Percentiles rank a stretch among this genome's conserved stretches.
Conservation (phyloP, 106 monocot species). For the Dendrobium huoshanense region DNA sequence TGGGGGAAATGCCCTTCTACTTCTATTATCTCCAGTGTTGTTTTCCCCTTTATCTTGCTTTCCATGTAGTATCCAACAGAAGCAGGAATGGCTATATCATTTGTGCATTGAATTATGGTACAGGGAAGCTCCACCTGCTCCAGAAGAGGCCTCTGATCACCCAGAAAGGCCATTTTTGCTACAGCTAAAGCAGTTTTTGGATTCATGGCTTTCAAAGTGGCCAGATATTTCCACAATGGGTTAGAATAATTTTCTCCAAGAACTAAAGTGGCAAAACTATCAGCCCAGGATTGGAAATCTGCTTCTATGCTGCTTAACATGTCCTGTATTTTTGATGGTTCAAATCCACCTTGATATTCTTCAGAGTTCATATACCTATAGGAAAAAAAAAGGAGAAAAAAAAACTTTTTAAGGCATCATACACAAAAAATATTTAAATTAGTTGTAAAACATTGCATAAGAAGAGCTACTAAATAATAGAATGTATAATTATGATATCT, state of each 20-base stretch:
- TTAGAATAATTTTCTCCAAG: neutral
- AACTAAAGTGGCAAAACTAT: neutral
- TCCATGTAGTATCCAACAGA: conserved; percentile 7
- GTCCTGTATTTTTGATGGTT: neutral
- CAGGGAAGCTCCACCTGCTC: conserved; percentile 9
- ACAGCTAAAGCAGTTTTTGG: conserved; percentile 8
- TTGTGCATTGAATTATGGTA: conserved; percentile 11
- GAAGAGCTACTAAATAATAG: no score
- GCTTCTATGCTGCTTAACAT: neutral
- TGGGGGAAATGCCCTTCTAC: conserved; percentile 11
- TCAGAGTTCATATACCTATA: conserved; percentile 11
- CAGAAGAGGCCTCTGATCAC: conserved; percentile 4
- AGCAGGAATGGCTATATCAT: conserved; percentile 1
- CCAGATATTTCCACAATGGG: neutral
- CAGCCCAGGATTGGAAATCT: conserved; percentile 7
- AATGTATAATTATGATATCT: no score
- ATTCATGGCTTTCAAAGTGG: conserved; percentile 1
- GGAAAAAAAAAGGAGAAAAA: no score
- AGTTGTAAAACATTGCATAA: no score
- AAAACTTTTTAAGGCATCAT: no score
- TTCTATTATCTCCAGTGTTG: conserved; percentile 1
- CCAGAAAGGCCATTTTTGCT: neutral
- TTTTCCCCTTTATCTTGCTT: conserved; percentile 15
- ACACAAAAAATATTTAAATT: no score
- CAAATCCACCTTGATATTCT: conserved; percentile 12